Evolutionary conservation across 129 eudicot species (phyloP), one percentile per base, ranked within the genome.

Genomic region (Silybum marianum): DNA sequence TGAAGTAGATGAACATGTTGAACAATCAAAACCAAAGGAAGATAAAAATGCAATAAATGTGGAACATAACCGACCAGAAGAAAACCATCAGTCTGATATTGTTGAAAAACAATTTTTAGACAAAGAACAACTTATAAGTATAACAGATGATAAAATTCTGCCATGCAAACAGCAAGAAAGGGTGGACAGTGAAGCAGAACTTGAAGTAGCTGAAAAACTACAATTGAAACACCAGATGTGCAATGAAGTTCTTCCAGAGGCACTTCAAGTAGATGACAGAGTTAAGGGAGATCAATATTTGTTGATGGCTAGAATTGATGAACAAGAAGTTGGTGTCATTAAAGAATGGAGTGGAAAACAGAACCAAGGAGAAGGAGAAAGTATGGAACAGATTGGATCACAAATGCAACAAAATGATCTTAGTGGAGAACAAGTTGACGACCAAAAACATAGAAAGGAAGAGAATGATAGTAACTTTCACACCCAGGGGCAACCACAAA

Each of bases 41-140:
- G 77, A 42, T 69, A 76, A 70, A 58, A 66, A 12, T 9, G 65
- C 44, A 44, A 58, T 16, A 13, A 73, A 58, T 60, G 44, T 60
- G 44, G 78, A 77, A 76, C 66, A 58, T 58, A 25, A 76, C 23
- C 80, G 18, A 42, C 79, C 42, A 34, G 60, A 63, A 81, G 80
- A 75, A 30, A 75, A 82, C 71, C 80, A 32, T 71, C 80, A 66
- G 60, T 46, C 58, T 42, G 73, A 73, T 73, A 42, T 7, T 26
- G 22, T 80, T n/a, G 80, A 81, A 58, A 44, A 69, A 81, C 80
- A 72, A 69, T 28, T 30, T 62, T 12, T 72, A 11, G 44, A 38
- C 18, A 71, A 19, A 73, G 74, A 81, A 40, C 74, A 38, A 21
- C 9, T 7, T 62, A 28, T 1, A 32, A 66, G 79, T 7, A 11